phyloP scores from a whole-genome alignment of 2,329 filamentous ascomycete species.

The Diaporthe velutina region DNA sequence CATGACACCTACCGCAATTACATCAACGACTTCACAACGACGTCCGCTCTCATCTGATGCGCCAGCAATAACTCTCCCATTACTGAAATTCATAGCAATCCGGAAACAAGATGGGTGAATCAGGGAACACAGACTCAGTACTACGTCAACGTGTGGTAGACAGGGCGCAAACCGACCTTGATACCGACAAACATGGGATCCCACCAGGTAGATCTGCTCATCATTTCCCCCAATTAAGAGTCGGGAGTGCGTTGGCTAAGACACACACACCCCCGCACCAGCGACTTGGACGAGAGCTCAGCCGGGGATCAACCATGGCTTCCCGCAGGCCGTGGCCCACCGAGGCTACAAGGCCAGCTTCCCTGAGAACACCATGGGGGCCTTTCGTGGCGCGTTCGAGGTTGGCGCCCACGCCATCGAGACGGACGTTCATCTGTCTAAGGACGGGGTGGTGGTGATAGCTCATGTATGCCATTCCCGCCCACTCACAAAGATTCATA shows the following conservation, averaged over 20 bases:
- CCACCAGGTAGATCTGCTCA: constrained; percentile 32
- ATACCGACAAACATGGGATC: constrained; percentile 23
- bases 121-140: neutral
- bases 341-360: constrained; percentile 81
- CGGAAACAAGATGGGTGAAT: neutral
- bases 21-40: neutral
- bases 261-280: neutral
- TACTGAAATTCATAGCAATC: neutral
- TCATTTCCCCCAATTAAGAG: neutral
- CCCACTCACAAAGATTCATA: no score
- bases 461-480: constrained; percentile 73
- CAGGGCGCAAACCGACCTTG: neutral
- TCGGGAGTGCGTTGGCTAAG: neutral
- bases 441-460: constrained; percentile 86
- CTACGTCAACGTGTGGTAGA: constrained; percentile 21
- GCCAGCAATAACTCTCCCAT: neutral
- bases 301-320: constrained; percentile 42
- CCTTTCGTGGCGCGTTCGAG: constrained; percentile 80
- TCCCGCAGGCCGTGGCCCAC: constrained; percentile 83
- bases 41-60: neutral
- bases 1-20: neutral
- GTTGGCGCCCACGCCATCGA: constrained; percentile 86
- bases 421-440: constrained; percentile 87
- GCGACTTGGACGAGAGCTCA: constrained; percentile 26
- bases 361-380: constrained; percentile 89